phyloP scores from a whole-genome alignment of 306 rosid genomes.

The Rosa persica region DNA sequence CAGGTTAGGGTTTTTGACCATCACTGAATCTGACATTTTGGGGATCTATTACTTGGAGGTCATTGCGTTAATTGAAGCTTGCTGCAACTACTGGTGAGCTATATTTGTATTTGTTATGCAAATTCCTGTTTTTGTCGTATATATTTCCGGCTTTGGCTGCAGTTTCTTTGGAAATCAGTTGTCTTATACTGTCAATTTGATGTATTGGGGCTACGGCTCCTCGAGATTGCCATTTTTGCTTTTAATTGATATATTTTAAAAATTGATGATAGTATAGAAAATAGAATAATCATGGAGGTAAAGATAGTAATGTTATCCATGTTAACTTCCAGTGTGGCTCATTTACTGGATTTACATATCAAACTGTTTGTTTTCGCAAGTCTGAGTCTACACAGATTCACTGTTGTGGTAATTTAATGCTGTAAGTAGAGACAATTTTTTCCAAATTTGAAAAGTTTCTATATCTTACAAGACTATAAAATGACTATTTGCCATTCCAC shows the following conservation, averaged over 20 bases:
- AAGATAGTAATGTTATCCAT: background rate
- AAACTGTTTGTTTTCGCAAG: background rate
- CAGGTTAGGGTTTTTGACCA: conserved; percentile 26
- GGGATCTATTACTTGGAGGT: conserved; percentile 25
- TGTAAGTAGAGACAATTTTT: background rate
- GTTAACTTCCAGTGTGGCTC: background rate
- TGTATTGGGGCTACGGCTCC: background rate
- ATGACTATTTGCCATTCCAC: conserved; percentile 1
- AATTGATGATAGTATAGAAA: background rate
- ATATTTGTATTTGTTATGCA: background rate
- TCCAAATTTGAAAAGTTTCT: background rate
- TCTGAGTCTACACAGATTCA: background rate
- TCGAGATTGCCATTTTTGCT: conserved; percentile 7
- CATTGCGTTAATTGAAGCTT: conserved; percentile 18
- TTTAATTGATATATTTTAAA: background rate
- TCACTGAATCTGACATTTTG: conserved; percentile 15
- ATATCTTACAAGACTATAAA: background rate
- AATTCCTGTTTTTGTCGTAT: background rate
- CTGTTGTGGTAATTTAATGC: background rate
- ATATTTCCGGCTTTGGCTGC: background rate
- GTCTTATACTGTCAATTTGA: background rate
- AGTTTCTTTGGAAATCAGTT: background rate
- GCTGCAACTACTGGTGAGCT: conserved; percentile 22
- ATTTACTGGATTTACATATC: background rate
- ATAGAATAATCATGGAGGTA: background rate